phyloP scores from a whole-genome alignment of 163 green algal species.

The Chlamydomonas reinhardtii region DNA sequence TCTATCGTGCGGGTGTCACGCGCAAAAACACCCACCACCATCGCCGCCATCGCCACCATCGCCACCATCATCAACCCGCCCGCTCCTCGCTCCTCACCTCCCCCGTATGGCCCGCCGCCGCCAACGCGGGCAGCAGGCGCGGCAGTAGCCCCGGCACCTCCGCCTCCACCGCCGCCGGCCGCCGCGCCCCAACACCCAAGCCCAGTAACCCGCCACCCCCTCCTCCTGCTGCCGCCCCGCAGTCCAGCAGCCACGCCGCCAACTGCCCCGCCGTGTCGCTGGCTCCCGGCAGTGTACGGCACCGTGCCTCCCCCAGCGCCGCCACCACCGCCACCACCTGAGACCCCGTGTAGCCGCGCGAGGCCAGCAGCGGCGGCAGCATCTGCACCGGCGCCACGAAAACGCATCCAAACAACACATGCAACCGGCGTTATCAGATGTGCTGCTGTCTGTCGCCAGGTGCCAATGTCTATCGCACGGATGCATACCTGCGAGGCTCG shows the following conservation, averaged over 20 bases:
- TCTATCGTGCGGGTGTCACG: no score
- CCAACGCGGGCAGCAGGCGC: conserved; percentile 25
- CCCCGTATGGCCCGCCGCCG: neutral
- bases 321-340: conserved; percentile 11
- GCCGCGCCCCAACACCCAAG: no score
- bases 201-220: neutral
- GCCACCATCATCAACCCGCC: neutral
- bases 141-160: conserved; percentile 1
- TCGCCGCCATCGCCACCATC: no score
- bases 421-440: no score
- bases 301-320: neutral
- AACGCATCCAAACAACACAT: no score
- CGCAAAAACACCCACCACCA: no score
- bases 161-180: neutral
- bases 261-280: neutral
- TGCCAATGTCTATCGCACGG: no score
- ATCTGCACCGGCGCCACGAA: no score
- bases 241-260: neutral
- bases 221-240: neutral
- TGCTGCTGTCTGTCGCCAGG: no score
- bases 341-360: neutral
- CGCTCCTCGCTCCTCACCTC: conserved; percentile 3
- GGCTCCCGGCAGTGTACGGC: neutral
- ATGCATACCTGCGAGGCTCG: no score
- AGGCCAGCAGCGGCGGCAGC: neutral